Conservation (phyloP, 108 stramenopile species). For the Nitzschia palea region DNA sequence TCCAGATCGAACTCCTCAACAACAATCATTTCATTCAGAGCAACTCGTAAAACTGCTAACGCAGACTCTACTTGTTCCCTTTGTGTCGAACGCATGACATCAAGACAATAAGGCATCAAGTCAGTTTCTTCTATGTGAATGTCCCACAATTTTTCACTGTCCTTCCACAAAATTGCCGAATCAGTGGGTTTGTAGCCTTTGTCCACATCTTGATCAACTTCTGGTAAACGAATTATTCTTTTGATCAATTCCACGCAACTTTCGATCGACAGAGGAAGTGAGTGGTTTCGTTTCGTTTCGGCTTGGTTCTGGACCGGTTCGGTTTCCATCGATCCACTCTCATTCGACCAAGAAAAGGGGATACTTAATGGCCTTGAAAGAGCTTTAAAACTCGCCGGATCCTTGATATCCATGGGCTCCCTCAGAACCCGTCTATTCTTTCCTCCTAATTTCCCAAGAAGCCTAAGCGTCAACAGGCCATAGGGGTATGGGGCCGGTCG, state of each 20-base stretch:
- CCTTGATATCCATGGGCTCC: constrained; percentile 48
- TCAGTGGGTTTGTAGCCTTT: neutral
- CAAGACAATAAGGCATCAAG: constrained; percentile 45
- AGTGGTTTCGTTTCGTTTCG: neutral
- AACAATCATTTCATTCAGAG: constrained; percentile 50
- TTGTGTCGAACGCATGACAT: constrained; percentile 46
- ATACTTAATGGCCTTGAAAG: neutral
- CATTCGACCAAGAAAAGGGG: constrained; percentile 12
- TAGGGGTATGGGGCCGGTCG: constrained; percentile 94
- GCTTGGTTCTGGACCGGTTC: neutral
- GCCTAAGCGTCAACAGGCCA: constrained; percentile 85
- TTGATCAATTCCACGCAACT: constrained; percentile 25
- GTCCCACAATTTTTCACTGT: constrained; percentile 20
- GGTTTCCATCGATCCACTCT: neutral
- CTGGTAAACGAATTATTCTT: neutral
- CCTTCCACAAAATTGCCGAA: neutral
- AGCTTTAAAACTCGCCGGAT: constrained; percentile 4
- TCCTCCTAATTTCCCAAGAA: constrained; percentile 95
- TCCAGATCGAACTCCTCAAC: constrained; percentile 15
- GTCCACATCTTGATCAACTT: neutral
- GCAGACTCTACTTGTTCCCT: constrained; percentile 55
- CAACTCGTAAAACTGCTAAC: constrained; percentile 50
- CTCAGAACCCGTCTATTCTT: constrained; percentile 87
- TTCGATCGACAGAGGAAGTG: constrained; percentile 16
- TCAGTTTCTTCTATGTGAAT: constrained; percentile 42